These are phyloP conservation scores for Phytopythium mirpurense DNA, from an alignment of 352 stramenopile genomes.

Conservation along the genomic window DNA sequence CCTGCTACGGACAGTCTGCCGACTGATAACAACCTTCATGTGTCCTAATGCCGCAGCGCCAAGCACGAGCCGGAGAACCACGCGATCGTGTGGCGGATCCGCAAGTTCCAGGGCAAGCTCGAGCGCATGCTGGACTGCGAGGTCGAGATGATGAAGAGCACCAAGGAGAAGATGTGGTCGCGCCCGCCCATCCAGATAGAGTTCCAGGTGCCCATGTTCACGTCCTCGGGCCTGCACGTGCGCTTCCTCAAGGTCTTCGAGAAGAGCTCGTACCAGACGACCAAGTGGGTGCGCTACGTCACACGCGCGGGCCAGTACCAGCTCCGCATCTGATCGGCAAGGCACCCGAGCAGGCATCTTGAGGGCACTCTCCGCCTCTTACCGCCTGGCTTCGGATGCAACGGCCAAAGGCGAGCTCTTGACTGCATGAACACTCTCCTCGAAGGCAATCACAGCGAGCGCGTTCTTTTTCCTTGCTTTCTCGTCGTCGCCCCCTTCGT, in stretches of 20 bases:
- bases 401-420: too few relatives aligned
- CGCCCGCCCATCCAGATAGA: conserved; percentile 93
- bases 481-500: too few relatives aligned
- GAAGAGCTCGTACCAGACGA: conserved; percentile 98
- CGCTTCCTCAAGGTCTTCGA: conserved; percentile 99
- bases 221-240: conserved; percentile 97
- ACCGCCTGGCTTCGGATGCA: too few relatives aligned
- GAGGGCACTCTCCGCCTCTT: too few relatives aligned
- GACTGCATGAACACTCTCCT: neutral
- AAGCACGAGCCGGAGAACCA: conserved; percentile 98
- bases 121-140: too few relatives aligned
- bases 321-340: conserved; percentile 97
- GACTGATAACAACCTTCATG: too few relatives aligned
- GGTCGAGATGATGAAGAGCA: too few relatives aligned
- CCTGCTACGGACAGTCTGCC: too few relatives aligned
- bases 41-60: too few relatives aligned
- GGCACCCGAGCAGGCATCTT: too few relatives aligned
- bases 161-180: too few relatives aligned
- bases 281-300: conserved; percentile 99
- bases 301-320: conserved; percentile 99
- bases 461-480: too few relatives aligned
- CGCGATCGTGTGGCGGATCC: conserved; percentile 99
- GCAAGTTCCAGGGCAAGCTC: conserved; percentile 97
- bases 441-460: neutral
- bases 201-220: conserved; percentile 97